Percentiles rank a stretch among this genome's conserved stretches.
These are phyloP conservation scores for Primulina tabacum DNA, from an alignment of 257 asterid species.

Conservation along the genomic window DNA sequence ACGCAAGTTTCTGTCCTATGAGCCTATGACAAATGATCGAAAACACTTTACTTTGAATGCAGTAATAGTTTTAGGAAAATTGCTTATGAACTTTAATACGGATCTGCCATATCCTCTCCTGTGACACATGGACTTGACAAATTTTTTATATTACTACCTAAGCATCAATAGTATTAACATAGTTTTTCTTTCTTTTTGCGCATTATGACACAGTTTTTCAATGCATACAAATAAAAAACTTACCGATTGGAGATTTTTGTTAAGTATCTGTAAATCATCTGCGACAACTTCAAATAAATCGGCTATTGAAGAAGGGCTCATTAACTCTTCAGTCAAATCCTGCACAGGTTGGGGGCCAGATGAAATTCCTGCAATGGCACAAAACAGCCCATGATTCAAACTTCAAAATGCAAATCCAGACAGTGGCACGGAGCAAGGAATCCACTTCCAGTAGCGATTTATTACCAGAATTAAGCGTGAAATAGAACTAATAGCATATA, in stretches of 20 bases:
- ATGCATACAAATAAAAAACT: constrained; percentile 31
- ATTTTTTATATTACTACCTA: not conserved
- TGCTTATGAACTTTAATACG: not conserved
- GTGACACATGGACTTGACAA: no score
- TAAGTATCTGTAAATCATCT: constrained; percentile 66
- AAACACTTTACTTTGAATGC: no score
- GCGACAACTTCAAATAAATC: constrained; percentile 78
- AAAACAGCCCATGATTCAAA: constrained; percentile 19
- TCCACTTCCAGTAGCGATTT: not conserved
- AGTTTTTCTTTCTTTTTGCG: constrained; percentile 1
- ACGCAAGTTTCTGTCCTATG: no score
- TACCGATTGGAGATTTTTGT: constrained; percentile 78
- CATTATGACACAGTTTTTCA: not conserved
- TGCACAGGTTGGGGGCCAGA: constrained; percentile 51
- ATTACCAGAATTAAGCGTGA: no score
- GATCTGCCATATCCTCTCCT: not conserved
- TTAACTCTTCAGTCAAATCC: constrained; percentile 46
- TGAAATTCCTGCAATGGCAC: constrained; percentile 39
- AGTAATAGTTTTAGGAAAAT: no score
- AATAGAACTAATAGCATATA: not conserved
- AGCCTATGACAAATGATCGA: no score
- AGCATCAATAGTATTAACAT: not conserved
- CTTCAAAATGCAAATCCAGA: not conserved
- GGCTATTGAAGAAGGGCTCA: constrained; percentile 40
- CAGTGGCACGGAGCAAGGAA: not conserved